phyloP scores from a whole-genome alignment of 2,329 filamentous ascomycete species.

The Trichoderma cornu-damae region DNA sequence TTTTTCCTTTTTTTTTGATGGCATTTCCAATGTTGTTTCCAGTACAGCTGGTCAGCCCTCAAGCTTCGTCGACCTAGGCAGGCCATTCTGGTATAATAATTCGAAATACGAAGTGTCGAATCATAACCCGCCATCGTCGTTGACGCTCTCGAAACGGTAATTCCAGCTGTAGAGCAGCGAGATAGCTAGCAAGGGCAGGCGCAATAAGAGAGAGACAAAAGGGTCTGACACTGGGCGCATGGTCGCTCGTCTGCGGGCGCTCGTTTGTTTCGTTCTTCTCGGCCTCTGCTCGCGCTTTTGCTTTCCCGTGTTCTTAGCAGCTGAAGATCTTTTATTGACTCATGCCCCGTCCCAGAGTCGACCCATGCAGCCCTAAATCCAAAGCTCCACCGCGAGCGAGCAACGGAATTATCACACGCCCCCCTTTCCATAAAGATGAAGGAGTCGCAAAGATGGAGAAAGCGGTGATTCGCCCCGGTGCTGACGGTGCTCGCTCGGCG shows the following conservation, averaged over 20 bases:
- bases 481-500: conserved; percentile 12
- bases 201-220: background rate
- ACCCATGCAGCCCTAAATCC: conserved; percentile 17
- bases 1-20: background rate
- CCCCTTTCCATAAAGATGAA: background rate
- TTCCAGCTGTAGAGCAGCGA: conserved; percentile 5
- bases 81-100: no score
- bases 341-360: conserved; percentile 3
- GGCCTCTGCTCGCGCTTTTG: background rate
- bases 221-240: conserved; percentile 8
- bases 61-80: no score
- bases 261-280: conserved; percentile 7
- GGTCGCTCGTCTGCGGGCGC: conserved; percentile 4
- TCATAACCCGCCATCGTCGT: background rate
- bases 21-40: background rate
- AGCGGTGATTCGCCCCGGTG: conserved; percentile 10
- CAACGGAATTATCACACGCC: background rate
- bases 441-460: background rate
- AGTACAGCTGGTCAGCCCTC: no score
- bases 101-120: conserved; percentile 13
- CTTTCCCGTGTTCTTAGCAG: background rate
- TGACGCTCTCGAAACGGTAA: conserved; percentile 1
- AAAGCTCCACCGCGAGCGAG: background rate
- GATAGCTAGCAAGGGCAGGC: conserved; percentile 1
- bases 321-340: conserved; percentile 11